Conservation (phyloP, 371 early-diverging fungal species). For the Saksenaea oblongispora region DNA sequence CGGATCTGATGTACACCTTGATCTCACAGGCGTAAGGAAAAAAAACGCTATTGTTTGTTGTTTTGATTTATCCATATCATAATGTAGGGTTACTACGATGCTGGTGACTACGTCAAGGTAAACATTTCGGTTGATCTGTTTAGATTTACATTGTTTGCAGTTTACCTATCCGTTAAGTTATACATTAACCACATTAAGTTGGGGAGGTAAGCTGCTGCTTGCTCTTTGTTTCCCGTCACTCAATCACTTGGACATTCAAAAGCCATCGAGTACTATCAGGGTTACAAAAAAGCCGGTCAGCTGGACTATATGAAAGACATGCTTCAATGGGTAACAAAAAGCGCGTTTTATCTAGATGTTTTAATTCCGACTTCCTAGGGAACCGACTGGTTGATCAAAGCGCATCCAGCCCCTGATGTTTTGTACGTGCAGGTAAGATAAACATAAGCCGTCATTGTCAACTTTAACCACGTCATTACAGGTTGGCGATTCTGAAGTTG, state of each 20-base stretch:
- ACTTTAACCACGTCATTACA: background rate
- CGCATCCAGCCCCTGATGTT: conserved; percentile 23
- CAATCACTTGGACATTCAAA: background rate
- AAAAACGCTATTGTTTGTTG: background rate
- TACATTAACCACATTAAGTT: background rate
- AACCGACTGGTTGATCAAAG: conserved; percentile 26
- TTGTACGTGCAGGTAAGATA: conserved; percentile 17
- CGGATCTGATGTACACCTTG: background rate
- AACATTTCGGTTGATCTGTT: background rate
- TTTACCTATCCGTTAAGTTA: background rate
- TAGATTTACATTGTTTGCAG: background rate
- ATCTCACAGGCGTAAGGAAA: background rate
- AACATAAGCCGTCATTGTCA: background rate
- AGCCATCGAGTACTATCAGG: background rate
- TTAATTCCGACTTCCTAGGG: background rate
- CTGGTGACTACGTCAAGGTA: background rate
- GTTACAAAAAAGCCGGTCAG: background rate
- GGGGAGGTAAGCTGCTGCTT: background rate
- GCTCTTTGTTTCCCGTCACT: background rate
- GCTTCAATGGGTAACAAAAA: background rate
- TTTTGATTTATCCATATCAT: background rate
- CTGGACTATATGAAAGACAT: background rate
- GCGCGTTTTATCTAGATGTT: background rate
- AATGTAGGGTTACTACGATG: background rate
- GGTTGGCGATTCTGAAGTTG: conserved; percentile 19